A percentile compares a stretch with the other conserved stretches of the same genome.
These are phyloP conservation scores for Albugo laibachii DNA, from an alignment of 352 stramenopile species.

Conservation along the genomic window DNA sequence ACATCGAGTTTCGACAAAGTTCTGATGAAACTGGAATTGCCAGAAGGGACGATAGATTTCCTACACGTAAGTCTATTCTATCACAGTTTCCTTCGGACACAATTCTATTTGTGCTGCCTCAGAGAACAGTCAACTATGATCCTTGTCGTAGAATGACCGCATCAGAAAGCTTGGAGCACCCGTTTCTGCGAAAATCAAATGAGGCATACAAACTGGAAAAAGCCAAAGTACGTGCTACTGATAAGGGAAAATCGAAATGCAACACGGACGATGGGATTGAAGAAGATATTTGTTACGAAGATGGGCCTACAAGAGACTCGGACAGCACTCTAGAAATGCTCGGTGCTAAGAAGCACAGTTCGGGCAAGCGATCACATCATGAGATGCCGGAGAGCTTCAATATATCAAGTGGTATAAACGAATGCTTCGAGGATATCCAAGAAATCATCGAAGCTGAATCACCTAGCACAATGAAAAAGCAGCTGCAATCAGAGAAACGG, in stretches of 20 bases:
- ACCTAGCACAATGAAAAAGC: conserved; percentile 1
- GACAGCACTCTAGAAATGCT: conserved; percentile 6
- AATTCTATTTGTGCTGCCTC: neutral
- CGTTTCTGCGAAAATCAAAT: conserved; percentile 27
- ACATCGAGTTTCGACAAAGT: conserved; percentile 24
- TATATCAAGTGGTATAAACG: conserved; percentile 1
- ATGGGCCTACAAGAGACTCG: neutral
- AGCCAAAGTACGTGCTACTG: conserved; percentile 9
- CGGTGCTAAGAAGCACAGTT: conserved; percentile 1
- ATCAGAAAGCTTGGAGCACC: conserved; percentile 25
- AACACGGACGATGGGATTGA: conserved; percentile 45
- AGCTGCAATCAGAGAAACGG: conserved; percentile 2
- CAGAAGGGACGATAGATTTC: conserved; percentile 48
- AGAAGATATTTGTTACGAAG: conserved; percentile 40
- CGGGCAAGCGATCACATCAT: conserved; percentile 1
- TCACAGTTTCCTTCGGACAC: neutral
- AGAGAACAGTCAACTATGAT: conserved; percentile 37
- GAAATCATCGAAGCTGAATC: conserved; percentile 63
- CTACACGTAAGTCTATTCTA: conserved; percentile 3
- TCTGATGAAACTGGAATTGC: conserved; percentile 19
- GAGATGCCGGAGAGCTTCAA: neutral
- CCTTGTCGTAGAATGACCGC: conserved; percentile 29
- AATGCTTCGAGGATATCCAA: conserved; percentile 49
- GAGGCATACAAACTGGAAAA: conserved; percentile 38
- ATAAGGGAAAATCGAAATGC: neutral